A percentile compares a stretch with the other conserved stretches of the same genome.
Conservation (phyloP, 1,284 basidiomycete genomes). For the Fomes fomentarius region DNA sequence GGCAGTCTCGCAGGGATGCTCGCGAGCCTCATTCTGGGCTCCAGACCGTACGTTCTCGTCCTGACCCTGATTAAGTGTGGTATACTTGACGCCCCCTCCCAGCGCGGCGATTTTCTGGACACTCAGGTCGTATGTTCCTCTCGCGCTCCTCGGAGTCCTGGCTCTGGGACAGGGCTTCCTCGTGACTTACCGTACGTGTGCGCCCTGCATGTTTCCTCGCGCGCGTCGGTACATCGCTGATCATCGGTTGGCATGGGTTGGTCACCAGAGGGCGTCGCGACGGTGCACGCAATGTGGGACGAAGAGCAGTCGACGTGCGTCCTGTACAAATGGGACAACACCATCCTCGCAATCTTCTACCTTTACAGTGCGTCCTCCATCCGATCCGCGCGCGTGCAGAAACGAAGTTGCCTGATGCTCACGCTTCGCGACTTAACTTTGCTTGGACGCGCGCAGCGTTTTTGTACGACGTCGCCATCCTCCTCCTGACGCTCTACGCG, state of each 20-base stretch:
- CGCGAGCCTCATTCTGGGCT: constrained; percentile 13
- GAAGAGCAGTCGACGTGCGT: not conserved
- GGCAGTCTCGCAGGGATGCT: constrained; percentile 9
- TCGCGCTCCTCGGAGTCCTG: not conserved
- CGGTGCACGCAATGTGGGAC: constrained; percentile 12
- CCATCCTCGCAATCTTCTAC: constrained; percentile 11
- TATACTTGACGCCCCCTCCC: not conserved
- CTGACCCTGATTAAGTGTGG: too few relatives aligned
- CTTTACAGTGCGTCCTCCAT: constrained; percentile 11
- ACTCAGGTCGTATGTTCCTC: not conserved
- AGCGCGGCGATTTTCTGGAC: constrained; percentile 11
- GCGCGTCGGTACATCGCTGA: too few relatives aligned
- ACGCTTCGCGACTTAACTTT: not conserved
- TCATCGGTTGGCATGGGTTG: too few relatives aligned
- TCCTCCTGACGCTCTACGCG: constrained; percentile 14
- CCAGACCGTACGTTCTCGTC: constrained; percentile 15
- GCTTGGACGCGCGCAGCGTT: constrained; percentile 8
- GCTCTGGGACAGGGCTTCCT: constrained; percentile 2
- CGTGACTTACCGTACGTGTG: constrained; percentile 7
- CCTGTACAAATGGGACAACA: constrained; percentile 4
- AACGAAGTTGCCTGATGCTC: too few relatives aligned
- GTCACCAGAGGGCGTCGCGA: constrained; percentile 16
- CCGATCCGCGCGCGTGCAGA: too few relatives aligned
- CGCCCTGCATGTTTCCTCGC: too few relatives aligned
- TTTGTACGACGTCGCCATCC: constrained; percentile 14